These are phyloP conservation scores for Rhizopogon hawkerae DNA, from an alignment of 1,284 basidiomycete species.

Conservation along the genomic window DNA sequence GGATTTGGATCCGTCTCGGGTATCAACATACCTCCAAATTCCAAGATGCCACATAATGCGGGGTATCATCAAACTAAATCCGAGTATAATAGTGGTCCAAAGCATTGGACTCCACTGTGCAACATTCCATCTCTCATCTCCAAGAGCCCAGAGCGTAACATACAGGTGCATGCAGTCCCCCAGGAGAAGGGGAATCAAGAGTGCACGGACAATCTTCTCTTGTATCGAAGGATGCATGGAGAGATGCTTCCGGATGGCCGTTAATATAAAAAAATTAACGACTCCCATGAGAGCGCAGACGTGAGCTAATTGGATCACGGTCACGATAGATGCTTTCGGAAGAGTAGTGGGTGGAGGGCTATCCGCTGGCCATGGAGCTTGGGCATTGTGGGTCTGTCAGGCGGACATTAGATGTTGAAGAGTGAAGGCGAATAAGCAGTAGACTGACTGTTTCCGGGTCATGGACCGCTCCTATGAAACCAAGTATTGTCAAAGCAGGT, in stretches of 20 bases:
- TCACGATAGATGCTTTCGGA: constrained; percentile 56
- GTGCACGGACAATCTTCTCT: constrained; percentile 55
- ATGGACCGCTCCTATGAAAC: constrained; percentile 56
- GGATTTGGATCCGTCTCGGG: constrained; percentile 36
- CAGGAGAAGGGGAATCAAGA: constrained; percentile 58
- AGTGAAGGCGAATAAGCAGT: constrained; percentile 7
- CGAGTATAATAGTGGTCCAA: constrained; percentile 57
- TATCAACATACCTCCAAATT: constrained; percentile 61
- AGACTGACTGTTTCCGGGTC: constrained; percentile 54
- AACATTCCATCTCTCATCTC: constrained; percentile 55
- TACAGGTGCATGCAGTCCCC: constrained; percentile 59
- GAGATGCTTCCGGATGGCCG: constrained; percentile 51
- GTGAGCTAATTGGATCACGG: constrained; percentile 61
- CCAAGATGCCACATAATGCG: constrained; percentile 65
- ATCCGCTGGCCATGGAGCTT: constrained; percentile 59
- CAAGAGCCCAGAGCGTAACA: constrained; percentile 65
- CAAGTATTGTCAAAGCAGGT: constrained; percentile 54
- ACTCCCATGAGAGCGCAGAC: constrained; percentile 65
- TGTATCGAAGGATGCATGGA: constrained; percentile 50
- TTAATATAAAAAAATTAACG: constrained; percentile 59
- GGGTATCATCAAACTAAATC: constrained; percentile 56
- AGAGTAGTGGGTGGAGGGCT: constrained; percentile 40
- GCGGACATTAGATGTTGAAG: constrained; percentile 8
- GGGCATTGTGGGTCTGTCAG: constrained; percentile 55
- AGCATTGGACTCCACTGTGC: constrained; percentile 56